Evolutionary conservation across 495 filamentous ascomycete genomes (phyloP), one percentile per base, ranked within the genome.

Genomic region (Penicillium malachiteum): DNA sequence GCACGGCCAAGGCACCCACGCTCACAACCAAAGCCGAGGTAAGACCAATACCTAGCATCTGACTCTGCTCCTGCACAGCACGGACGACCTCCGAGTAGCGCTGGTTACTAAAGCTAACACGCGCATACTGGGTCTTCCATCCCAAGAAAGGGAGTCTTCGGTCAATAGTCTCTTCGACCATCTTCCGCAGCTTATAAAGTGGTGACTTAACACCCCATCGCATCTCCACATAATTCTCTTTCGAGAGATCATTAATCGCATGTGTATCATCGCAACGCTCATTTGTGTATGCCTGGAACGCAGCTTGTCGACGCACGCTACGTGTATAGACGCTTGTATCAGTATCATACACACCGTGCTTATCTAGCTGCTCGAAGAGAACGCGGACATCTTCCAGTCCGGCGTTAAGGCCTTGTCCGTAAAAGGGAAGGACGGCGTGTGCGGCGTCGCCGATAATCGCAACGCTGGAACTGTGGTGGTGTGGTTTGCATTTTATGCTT

Each of bases 391-490:
- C 86, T 69, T 94, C 87, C 52, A 98, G 81, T 2, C 91, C 86
- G 16, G 94, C 84, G 69, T 98, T 92, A 77, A 95, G 89, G 45
- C 90, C 87, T 64, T 97, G 88, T 17, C 89, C 88, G 73, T 94
- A 90, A 76, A 97, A 98, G 1, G 95, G 94, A 0, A 98, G 91
- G 83, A 98, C 96, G 45, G 94, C 95, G 71, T 98, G 95, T 7
- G 94, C 94, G 18, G 94, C 92, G 64, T 98, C 94, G 47, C 94
- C 94, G 40, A 98, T 62, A 54, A 98, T 89, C 50, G 95, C 90
- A 18, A 78, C 89, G n/a, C 85, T 87, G 31, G 84, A 81, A 37
- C 67, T 76, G 78, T 81, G 90, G 74, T 96, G 90, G 68, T 97
- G 86, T 0, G 95, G 94, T 1, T 78, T 79, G 75, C 91, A 96